phyloP scores from a whole-genome alignment of 352 stramenopile genomes.

The Globisporangium viniferum region DNA sequence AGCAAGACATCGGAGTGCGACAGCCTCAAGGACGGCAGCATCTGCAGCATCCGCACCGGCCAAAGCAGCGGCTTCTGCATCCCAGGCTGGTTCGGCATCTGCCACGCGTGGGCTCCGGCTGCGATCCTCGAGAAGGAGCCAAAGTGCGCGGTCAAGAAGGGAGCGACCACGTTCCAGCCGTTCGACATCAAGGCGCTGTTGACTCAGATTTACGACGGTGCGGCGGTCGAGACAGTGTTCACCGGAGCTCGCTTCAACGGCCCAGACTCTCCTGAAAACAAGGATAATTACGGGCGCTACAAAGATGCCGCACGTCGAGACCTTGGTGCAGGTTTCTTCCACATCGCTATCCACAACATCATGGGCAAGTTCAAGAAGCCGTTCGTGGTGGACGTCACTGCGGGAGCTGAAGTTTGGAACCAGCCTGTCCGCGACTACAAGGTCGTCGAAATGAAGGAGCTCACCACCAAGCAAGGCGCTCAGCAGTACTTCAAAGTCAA shows the following conservation, averaged over 20 bases:
- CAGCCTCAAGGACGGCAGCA: neutral
- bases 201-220: constrained; percentile 16
- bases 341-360: constrained; percentile 16
- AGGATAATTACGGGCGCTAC: constrained; percentile 11
- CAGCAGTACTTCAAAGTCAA: constrained; percentile 6
- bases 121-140: constrained; percentile 31
- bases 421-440: constrained; percentile 19
- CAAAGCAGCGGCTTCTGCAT: no score
- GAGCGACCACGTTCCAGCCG: constrained; percentile 35
- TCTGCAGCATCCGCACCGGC: no score
- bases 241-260: constrained; percentile 18
- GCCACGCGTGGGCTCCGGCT: constrained; percentile 47
- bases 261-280: constrained; percentile 2
- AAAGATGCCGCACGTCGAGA: constrained; percentile 2
- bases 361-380: constrained; percentile 9
- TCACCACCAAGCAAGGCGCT: constrained; percentile 2
- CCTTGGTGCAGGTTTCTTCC: constrained; percentile 16
- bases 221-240: constrained; percentile 13
- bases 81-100: constrained; percentile 51
- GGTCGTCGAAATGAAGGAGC: constrained; percentile 1
- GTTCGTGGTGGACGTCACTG: constrained; percentile 11
- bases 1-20: constrained; percentile 25
- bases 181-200: constrained; percentile 54
- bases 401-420: constrained; percentile 18
- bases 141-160: constrained; percentile 12